Evolutionary conservation across 1,139 yeast genomes (phyloP).

Genomic region (Wickerhamomyces sp.): DNA sequence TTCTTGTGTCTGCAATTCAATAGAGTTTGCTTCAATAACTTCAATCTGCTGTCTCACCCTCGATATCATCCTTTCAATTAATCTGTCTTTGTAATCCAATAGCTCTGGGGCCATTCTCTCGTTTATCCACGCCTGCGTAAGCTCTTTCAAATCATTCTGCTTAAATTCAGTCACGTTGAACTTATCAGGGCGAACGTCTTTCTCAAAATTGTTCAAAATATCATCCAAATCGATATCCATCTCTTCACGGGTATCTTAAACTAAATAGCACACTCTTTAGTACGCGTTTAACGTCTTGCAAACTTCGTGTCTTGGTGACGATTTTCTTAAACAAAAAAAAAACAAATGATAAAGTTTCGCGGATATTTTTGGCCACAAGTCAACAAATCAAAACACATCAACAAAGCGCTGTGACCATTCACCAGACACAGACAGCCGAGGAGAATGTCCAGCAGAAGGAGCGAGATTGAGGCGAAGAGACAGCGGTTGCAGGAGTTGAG

Average conservation of each 20-base stretch:
- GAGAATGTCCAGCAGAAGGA: constrained; percentile 18
- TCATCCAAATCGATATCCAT: constrained; percentile 59
- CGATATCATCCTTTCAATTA: constrained; percentile 52
- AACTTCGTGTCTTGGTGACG: too few species aligned
- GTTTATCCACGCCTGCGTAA: constrained; percentile 70
- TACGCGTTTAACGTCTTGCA: too few species aligned
- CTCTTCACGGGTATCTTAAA: too few species aligned
- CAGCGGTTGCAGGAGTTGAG: constrained; percentile 23
- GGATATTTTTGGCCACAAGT: too few species aligned
- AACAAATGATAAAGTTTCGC: too few species aligned
- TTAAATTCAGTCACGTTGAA: constrained; percentile 20
- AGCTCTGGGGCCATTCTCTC: constrained; percentile 86
- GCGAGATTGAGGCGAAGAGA: constrained; percentile 26
- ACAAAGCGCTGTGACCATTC: too few species aligned
- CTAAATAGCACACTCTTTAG: too few species aligned
- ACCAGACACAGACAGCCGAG: too few species aligned
- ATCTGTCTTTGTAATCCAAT: constrained; percentile 58
- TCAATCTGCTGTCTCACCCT: constrained; percentile 69
- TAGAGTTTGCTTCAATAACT: constrained; percentile 55
- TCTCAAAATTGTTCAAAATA: constrained; percentile 59
- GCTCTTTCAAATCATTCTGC: constrained; percentile 32
- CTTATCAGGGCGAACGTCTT: constrained; percentile 18
- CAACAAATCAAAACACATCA: neutral
- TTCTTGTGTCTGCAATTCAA: constrained; percentile 43
- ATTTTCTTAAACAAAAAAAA: too few species aligned